Evolutionary conservation across 1,139 yeast genomes (phyloP), one percentile per base, ranked within the genome.

Genomic region (Kurtzmaniella quercitrusa): DNA sequence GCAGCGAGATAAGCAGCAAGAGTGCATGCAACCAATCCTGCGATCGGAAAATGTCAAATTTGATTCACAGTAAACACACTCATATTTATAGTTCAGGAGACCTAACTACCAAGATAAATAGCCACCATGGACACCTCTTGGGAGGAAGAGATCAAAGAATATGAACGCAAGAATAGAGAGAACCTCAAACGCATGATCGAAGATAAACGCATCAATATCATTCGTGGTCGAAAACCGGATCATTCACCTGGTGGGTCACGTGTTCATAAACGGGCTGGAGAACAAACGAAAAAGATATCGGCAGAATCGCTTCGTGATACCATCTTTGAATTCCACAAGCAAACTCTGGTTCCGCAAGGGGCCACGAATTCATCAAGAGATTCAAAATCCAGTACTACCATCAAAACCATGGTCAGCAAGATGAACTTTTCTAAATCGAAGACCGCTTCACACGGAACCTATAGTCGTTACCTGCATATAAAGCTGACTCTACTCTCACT

Each of bases 131-230:
- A 38, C 17, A 38, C 38, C 21, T 38, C 36, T 42, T 46, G 35
- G 38, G 32, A 43, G 15, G 36, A 34, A 30, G 61, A 58, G 5
- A 55, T 59, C 43, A 56, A 56, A 39, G 39, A 47, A 21, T 49
- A 48, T 36, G 45, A 43, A 36, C 39, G 42, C 8, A 53, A 53
- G 33, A 37, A 49, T 8, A 52, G 50, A 34, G 51, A 50, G 8
- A 53, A 49, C 39, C n/a, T 52, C 14, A 47, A 51, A 35, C 49
- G 53, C 9, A 50, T 53, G 60, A 48, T 46, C 33, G 34, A 18
- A 39, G 53, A 52, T 35, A 45, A 44, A 19, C 40, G 52, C n/a
- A 38, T 47, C 23, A 47, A 45, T 19, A 33, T 44, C 12, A 23
- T 33, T 19, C 33, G 35, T 11, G 47, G 45, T 7, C 32, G 33